Percentiles rank a stretch among this genome's conserved stretches.
Evolutionary conservation across 2,329 filamentous ascomycete genomes (phyloP).

Genomic region (Tolypocladium inflatum): DNA sequence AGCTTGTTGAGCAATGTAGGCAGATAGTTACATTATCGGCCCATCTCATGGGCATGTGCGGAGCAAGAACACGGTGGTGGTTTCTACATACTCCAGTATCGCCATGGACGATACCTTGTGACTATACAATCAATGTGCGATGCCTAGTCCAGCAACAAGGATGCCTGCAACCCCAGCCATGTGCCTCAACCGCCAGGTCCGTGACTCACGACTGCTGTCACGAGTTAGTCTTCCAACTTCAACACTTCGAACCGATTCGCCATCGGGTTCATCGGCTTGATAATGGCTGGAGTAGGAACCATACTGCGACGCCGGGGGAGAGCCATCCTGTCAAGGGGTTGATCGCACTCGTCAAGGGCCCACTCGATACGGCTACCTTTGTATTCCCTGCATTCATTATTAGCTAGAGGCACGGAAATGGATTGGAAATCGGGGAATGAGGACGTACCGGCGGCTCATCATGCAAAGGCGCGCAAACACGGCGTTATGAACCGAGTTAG

Average conservation of each 20-base stretch:
- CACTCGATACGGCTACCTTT: constrained; percentile 63
- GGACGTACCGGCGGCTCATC: constrained; percentile 48
- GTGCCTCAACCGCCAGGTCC: neutral
- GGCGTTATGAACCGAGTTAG: constrained; percentile 69
- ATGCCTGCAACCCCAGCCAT: neutral
- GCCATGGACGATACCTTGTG: neutral
- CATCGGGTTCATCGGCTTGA: constrained; percentile 23
- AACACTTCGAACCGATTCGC: constrained; percentile 56
- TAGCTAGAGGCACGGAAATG: too few relatives aligned
- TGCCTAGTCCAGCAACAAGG: too few relatives aligned
- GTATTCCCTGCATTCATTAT: constrained; percentile 41
- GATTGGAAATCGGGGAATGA: neutral
- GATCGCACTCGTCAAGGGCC: constrained; percentile 62
- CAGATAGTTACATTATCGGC: neutral
- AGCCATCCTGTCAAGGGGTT: constrained; percentile 33
- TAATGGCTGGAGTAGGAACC: constrained; percentile 17
- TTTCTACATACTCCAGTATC: neutral
- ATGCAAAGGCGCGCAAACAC: constrained; percentile 71
- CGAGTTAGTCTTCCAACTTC: constrained; percentile 31
- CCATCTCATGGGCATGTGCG: neutral
- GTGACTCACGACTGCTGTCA: neutral
- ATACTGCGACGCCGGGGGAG: constrained; percentile 9
- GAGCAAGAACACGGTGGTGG: neutral
- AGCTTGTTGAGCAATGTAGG: neutral
- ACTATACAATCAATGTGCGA: neutral